Percentiles rank a stretch among this genome's conserved stretches.
Evolutionary conservation across 1,139 yeast species (phyloP).

Genomic region (Lodderomyces parapsilosis): DNA sequence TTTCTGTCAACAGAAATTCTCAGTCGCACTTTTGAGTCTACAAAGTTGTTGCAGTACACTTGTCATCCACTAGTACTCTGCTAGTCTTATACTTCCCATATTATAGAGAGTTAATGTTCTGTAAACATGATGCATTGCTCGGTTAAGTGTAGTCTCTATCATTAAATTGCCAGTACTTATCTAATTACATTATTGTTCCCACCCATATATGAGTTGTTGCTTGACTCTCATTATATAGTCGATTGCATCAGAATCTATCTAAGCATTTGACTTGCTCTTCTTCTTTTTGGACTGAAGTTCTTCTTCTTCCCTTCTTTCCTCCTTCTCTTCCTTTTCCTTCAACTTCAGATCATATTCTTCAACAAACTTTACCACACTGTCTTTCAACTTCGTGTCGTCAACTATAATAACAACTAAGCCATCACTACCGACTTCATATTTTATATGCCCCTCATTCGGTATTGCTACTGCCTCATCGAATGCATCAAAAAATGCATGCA

Average conservation of each 20-base stretch:
- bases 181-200: too few species aligned
- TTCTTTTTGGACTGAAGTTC: conserved; percentile 3
- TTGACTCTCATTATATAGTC: too few species aligned
- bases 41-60: too few species aligned
- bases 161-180: too few species aligned
- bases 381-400: conserved; percentile 34
- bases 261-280: not conserved
- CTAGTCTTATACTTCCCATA: too few species aligned
- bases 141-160: too few species aligned
- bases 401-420: conserved; percentile 65
- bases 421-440: conserved; percentile 71
- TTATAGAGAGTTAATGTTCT: too few species aligned
- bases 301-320: not conserved
- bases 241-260: not conserved
- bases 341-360: conserved; percentile 24
- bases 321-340: conserved; percentile 6
- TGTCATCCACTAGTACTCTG: too few species aligned
- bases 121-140: too few species aligned
- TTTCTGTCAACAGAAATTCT: not conserved
- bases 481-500: conserved; percentile 59
- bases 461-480: conserved; percentile 61
- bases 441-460: conserved; percentile 66
- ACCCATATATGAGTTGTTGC: too few species aligned
- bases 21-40: not conserved
- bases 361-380: conserved; percentile 34